Evolutionary conservation across 2,329 filamentous ascomycete genomes (phyloP).

Genomic region (Aureobasidium melanogenum): DNA sequence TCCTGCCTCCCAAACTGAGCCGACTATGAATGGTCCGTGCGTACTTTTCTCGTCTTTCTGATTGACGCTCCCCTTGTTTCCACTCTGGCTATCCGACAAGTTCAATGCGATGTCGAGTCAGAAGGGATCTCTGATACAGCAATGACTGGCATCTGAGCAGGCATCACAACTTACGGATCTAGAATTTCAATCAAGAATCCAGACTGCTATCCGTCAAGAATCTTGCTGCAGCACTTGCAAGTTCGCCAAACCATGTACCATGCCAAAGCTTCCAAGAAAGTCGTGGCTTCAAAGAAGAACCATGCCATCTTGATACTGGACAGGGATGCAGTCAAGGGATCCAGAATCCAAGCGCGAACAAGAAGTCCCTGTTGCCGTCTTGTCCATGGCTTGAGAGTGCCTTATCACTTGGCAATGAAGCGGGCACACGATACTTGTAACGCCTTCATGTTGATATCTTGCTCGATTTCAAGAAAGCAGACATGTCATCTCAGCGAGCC

Average conservation of each 20-base stretch:
- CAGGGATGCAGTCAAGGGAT: not conserved
- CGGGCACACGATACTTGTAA: not conserved
- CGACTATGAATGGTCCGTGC: not conserved
- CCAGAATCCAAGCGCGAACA: not conserved
- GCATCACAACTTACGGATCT: not conserved
- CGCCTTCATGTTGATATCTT: not conserved
- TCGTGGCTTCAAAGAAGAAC: not conserved
- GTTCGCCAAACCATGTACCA: not conserved
- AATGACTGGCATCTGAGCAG: not conserved
- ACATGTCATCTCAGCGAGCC: not conserved
- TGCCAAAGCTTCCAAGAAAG: too few species aligned
- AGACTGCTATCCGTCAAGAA: not conserved
- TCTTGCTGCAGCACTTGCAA: not conserved
- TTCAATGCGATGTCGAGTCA: too few species aligned
- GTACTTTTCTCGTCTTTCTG: not conserved
- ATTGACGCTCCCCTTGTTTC: not conserved
- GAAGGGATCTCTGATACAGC: too few species aligned
- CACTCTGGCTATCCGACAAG: not conserved
- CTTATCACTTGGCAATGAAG: slow-evolving; percentile 7
- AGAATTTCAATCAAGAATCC: not conserved
- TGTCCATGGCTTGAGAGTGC: not conserved
- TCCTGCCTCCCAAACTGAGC: not conserved
- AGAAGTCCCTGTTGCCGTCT: not conserved
- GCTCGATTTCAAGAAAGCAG: not conserved
- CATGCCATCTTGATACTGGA: too few species aligned